phyloP scores from a whole-genome alignment of 1,284 basidiomycete species.

The Neotropicomus parvogracilis region DNA sequence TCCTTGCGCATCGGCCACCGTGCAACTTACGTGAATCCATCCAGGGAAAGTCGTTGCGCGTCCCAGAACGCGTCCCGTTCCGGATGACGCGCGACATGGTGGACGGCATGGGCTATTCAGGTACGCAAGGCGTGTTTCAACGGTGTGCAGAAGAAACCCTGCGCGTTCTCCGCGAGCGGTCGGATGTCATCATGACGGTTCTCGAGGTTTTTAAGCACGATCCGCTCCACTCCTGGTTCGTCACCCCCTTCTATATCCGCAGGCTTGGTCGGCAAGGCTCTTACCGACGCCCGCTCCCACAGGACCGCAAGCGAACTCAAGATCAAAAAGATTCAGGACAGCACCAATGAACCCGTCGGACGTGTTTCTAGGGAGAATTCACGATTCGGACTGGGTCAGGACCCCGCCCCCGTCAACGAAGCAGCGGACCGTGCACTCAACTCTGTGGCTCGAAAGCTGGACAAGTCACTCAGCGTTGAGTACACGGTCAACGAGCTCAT shows the following conservation, averaged over 20 bases:
- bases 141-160: constrained; percentile 94
- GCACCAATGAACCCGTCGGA: constrained; percentile 25
- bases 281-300: neutral
- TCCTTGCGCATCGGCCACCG: too few species aligned
- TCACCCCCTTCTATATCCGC: neutral
- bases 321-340: constrained; percentile 55
- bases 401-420: constrained; percentile 71
- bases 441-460: constrained; percentile 78
- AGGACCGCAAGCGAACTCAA: constrained; percentile 77
- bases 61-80: constrained; percentile 93
- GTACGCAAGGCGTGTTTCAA: constrained; percentile 92
- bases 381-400: constrained; percentile 46
- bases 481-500: constrained; percentile 94
- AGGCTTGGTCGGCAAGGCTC: neutral
- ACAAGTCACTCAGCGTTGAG: constrained; percentile 83
- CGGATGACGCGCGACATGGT: constrained; percentile 91
- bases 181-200: constrained; percentile 88
- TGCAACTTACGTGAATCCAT: neutral
- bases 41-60: constrained; percentile 76
- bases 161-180: constrained; percentile 81
- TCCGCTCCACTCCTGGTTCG: constrained; percentile 88
- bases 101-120: constrained; percentile 89
- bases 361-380: constrained; percentile 18
- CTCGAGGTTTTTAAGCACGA: constrained; percentile 97
- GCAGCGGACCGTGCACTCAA: constrained; percentile 86